Conservation (phyloP, 371 early-diverging fungal species). For the Actinomortierella ambigua region DNA sequence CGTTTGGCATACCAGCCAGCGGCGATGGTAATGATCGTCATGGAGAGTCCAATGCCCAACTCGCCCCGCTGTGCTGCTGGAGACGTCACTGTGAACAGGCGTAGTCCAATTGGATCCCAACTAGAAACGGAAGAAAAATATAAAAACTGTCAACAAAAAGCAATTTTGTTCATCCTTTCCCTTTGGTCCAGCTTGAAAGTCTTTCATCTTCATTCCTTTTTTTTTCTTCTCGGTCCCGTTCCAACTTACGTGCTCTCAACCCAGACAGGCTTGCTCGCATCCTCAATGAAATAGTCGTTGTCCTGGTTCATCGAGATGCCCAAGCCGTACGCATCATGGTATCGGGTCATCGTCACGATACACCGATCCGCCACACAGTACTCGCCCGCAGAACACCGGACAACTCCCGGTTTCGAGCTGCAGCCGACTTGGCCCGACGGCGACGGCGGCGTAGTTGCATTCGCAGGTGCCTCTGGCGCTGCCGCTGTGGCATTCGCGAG, state of each 20-base stretch:
- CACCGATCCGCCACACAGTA: conserved; percentile 63
- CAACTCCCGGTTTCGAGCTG: conserved; percentile 8
- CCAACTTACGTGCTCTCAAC: conserved; percentile 72
- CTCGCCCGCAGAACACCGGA: conserved; percentile 47
- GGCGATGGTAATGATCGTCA: conserved; percentile 47
- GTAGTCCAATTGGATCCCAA: conserved; percentile 57
- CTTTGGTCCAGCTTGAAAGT: too few species aligned
- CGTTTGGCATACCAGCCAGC: conserved; percentile 45
- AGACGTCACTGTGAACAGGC: conserved; percentile 64
- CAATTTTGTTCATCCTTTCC: neutral
- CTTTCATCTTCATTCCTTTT: too few species aligned
- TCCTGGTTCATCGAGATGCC: conserved; percentile 68
- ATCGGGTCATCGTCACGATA: conserved; percentile 55
- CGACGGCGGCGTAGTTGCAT: conserved; percentile 7
- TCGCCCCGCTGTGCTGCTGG: conserved; percentile 62
- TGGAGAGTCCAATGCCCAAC: conserved; percentile 63
- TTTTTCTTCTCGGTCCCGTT: too few species aligned
- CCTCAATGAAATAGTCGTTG: conserved; percentile 56
- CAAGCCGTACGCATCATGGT: conserved; percentile 77
- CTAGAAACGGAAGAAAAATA: too few species aligned
- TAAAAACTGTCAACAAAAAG: too few species aligned
- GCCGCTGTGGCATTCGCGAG: conserved; percentile 60
- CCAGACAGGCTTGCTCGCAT: conserved; percentile 69
- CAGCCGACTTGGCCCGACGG: conserved; percentile 14
- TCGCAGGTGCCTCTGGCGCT: conserved; percentile 21